These are phyloP conservation scores for Myriosclerotinia duriaeana DNA, from an alignment of 2,329 filamentous ascomycete genomes.

Conservation along the genomic window DNA sequence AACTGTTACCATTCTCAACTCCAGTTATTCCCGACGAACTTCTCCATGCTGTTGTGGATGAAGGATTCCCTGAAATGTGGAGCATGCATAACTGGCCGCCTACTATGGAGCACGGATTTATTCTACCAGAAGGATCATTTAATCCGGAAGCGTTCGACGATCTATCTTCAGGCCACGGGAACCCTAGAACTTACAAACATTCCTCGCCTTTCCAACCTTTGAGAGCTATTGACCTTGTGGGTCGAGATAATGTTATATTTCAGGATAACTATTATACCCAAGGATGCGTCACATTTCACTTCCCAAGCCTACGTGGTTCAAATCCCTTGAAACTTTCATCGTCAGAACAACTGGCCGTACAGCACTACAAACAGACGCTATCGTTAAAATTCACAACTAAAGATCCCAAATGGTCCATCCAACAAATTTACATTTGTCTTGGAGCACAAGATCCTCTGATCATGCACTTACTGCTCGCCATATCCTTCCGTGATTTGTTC, in stretches of 20 bases:
- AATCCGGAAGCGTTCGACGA: neutral
- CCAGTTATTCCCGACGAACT: neutral
- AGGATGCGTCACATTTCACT: neutral
- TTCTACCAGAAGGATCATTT: neutral
- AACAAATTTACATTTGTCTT: slow-evolving; percentile 15
- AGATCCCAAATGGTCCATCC: slow-evolving; percentile 7
- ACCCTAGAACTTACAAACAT: neutral
- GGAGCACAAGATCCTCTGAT: slow-evolving; percentile 19
- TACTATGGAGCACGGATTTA: neutral
- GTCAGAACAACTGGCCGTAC: slow-evolving; percentile 4
- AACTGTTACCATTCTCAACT: neutral
- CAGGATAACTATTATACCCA: neutral
- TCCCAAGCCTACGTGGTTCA: neutral
- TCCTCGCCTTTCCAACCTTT: neutral
- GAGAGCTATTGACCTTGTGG: neutral
- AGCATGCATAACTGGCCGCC: slow-evolving; percentile 7
- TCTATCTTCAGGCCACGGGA: neutral
- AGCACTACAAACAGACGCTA: slow-evolving; percentile 7
- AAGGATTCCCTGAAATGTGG: neutral
- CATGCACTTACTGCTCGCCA: slow-evolving; percentile 14
- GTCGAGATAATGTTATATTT: neutral
- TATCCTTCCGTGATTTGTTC: slow-evolving; percentile 13
- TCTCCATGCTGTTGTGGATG: neutral
- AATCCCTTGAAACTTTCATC: slow-evolving; percentile 6
- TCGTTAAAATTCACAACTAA: slow-evolving; percentile 14